Evolutionary conservation across 352 stramenopile species (phyloP).

Genomic region (Nothophytophthora sp.): DNA sequence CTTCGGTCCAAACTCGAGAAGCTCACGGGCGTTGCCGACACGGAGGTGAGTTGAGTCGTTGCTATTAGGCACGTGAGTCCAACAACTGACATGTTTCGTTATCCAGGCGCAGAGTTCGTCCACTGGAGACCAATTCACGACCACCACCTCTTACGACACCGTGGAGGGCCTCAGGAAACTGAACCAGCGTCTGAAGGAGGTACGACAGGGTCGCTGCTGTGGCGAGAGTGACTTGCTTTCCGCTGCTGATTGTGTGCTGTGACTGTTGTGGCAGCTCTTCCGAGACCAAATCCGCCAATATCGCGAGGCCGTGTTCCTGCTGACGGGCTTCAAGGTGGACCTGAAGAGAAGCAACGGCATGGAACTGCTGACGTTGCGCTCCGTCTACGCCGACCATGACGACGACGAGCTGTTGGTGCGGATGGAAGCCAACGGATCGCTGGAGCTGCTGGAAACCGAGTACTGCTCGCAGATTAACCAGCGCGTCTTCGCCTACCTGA

Average conservation of each 20-base stretch:
- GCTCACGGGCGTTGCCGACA: constrained; percentile 23
- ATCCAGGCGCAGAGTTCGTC: constrained; percentile 11
- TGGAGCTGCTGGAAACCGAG: constrained; percentile 86
- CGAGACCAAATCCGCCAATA: constrained; percentile 90
- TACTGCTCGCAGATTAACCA: constrained; percentile 69
- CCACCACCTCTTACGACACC: constrained; percentile 83
- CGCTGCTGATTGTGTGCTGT: background rate
- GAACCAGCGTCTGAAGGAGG: constrained; percentile 88
- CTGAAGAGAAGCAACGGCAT: constrained; percentile 79
- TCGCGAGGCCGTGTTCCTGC: constrained; percentile 86
- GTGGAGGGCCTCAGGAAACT: constrained; percentile 85
- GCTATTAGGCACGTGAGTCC: too few species aligned
- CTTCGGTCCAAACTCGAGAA: constrained; percentile 51
- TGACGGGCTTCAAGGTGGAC: constrained; percentile 90
- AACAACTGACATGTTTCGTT: constrained; percentile 4
- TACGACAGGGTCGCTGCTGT: constrained; percentile 12
- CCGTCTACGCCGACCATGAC: constrained; percentile 83
- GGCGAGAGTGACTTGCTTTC: too few species aligned
- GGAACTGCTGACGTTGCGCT: constrained; percentile 76
- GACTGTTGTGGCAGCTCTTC: constrained; percentile 71
- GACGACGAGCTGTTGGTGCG: constrained; percentile 86
- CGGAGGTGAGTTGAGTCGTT: constrained; percentile 38
- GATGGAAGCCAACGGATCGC: constrained; percentile 68
- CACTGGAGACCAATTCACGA: constrained; percentile 51
- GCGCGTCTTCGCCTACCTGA: constrained; percentile 30